A percentile compares a stretch with the other conserved stretches of the same genome.
Evolutionary conservation across 2,329 filamentous ascomycete species (phyloP).

Genomic region (Coleophoma eucalyptorum): DNA sequence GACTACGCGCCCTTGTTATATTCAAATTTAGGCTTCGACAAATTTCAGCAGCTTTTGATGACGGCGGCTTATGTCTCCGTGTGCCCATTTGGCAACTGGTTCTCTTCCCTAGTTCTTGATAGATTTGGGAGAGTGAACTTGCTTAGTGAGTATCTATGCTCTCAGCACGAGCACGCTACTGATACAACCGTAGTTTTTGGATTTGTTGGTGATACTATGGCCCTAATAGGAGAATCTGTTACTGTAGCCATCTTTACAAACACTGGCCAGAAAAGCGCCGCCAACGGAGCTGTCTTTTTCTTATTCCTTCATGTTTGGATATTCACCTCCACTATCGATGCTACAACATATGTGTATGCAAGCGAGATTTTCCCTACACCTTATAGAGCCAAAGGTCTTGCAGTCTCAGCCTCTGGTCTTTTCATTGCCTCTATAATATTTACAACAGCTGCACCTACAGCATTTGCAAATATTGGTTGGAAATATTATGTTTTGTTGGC

Average conservation of each 20-base stretch:
- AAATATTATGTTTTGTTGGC: background rate
- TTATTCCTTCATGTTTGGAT: slow-evolving; percentile 16
- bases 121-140: too few species aligned
- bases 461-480: background rate
- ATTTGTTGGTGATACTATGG: slow-evolving; percentile 9
- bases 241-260: slow-evolving; percentile 19
- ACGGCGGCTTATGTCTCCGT: too few species aligned
- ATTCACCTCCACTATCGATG: slow-evolving; percentile 23
- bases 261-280: slow-evolving; percentile 13
- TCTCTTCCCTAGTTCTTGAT: too few species aligned
- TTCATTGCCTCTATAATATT: background rate
- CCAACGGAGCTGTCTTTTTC: slow-evolving; percentile 16
- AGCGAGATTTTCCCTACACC: slow-evolving; percentile 30
- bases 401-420: background rate
- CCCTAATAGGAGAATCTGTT: slow-evolving; percentile 16
- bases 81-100: too few species aligned
- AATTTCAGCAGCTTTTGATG: too few species aligned
- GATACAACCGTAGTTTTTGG: slow-evolving; percentile 24
- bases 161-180: slow-evolving; percentile 22
- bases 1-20: too few species aligned
- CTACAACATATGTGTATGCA: slow-evolving; percentile 26
- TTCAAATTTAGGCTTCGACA: too few species aligned
- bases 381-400: slow-evolving; percentile 66
- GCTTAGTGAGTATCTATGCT: slow-evolving; percentile 22
- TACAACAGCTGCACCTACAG: slow-evolving; percentile 18